Percentiles rank a stretch among this genome's conserved stretches.
Evolutionary conservation across 495 filamentous ascomycete genomes (phyloP).

Genomic region (Aspergillus wentii): DNA sequence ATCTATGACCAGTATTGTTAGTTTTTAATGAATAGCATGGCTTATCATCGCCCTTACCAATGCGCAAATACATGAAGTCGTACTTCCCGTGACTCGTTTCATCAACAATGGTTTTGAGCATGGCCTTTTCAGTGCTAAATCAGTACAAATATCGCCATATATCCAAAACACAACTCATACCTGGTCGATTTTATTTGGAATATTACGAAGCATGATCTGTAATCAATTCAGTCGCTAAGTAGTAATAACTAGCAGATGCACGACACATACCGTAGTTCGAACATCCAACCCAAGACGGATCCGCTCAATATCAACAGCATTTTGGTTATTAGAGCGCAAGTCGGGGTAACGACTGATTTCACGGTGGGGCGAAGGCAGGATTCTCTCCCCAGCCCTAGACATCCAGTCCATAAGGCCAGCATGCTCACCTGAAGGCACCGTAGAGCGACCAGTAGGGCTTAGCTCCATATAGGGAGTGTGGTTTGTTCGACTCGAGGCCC

Average conservation of each 20-base stretch:
- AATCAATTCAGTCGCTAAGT: constrained; percentile 13
- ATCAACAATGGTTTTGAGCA: constrained; percentile 76
- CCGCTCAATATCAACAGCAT: constrained; percentile 59
- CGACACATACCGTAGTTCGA: constrained; percentile 62
- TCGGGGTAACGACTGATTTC: constrained; percentile 19
- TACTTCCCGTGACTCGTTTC: constrained; percentile 73
- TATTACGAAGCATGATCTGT: constrained; percentile 94
- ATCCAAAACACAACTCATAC: constrained; percentile 25
- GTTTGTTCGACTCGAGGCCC: constrained; percentile 8
- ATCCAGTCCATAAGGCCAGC: constrained; percentile 28
- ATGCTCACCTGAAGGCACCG: constrained; percentile 24
- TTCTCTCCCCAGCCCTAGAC: constrained; percentile 18
- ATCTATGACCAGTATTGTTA: constrained; percentile 38
- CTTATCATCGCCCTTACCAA: constrained; percentile 44
- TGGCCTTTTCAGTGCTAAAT: constrained; percentile 31
- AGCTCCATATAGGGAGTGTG: constrained; percentile 27
- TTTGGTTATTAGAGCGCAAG: constrained; percentile 46
- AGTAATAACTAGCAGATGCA: constrained; percentile 5
- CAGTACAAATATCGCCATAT: neutral
- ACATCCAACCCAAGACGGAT: constrained; percentile 66
- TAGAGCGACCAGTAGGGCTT: constrained; percentile 36
- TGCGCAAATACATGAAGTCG: constrained; percentile 93
- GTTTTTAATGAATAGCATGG: neutral
- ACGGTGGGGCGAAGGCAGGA: constrained; percentile 17
- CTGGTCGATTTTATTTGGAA: constrained; percentile 85